phyloP scores from a whole-genome alignment of 345 rosid species.

The Moricandia moricandioides region DNA sequence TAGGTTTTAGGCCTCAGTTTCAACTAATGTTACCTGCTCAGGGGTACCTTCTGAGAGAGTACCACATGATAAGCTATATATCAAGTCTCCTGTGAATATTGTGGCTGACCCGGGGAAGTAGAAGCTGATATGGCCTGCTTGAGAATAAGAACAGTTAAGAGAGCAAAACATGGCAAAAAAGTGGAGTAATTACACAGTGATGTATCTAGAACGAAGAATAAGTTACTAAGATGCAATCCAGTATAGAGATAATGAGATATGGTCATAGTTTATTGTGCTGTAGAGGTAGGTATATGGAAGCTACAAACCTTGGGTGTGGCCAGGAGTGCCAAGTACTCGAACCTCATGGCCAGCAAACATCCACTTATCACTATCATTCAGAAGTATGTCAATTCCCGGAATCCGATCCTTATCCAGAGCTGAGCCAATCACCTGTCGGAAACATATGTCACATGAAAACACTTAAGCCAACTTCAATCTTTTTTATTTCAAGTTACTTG shows the following conservation, averaged over 20 bases:
- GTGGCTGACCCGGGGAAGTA: slow-evolving; percentile 87
- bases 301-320: slow-evolving; percentile 94
- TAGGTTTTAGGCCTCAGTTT: background rate
- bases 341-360: slow-evolving; percentile 99
- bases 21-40: slow-evolving; percentile 55
- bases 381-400: slow-evolving; percentile 87
- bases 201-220: background rate
- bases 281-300: too few relatives aligned
- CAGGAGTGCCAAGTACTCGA: slow-evolving; percentile 84
- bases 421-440: slow-evolving; percentile 86
- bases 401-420: slow-evolving; percentile 66
- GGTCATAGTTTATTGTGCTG: slow-evolving; percentile 5
- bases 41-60: slow-evolving; percentile 91
- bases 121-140: slow-evolving; percentile 92
- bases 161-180: background rate
- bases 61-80: slow-evolving; percentile 97
- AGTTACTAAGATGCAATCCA: background rate
- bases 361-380: slow-evolving; percentile 91
- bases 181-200: background rate
- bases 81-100: slow-evolving; percentile 85
- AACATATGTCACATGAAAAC: slow-evolving; percentile 25
- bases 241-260: too few relatives aligned
- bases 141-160: slow-evolving; percentile 14
- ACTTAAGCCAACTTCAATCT: too few relatives aligned
- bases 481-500: too few relatives aligned